Base-by-base conservation (phyloP, 768 basidiomycete genomes). In the Gloeophyllum trabeum region DNA sequence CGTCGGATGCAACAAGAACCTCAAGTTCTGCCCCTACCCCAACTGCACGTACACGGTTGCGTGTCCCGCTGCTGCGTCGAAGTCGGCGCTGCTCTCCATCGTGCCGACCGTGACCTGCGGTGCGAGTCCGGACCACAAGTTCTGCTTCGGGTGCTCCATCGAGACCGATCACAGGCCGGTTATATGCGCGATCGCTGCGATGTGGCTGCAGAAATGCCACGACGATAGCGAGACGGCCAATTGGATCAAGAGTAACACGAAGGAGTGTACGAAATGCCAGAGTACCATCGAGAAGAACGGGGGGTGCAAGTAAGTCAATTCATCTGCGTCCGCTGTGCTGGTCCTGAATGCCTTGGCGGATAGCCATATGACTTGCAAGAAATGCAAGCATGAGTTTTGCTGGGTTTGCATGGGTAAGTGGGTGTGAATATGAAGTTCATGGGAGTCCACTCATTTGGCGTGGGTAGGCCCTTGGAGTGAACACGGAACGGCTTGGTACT, bases 211-310 rank as follows among this genome's bases (percentile, higher is more conserved):
- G 75, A 98, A 99, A 62, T 98, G 96, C 61, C 76, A 79, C 40
- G 96, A 99, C 59, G 96, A 99, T 57, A 88, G 84, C 48, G 96
- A 99, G 66, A 99, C 96, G 14, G 90, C 92, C 20, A 98, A 99
- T 60, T 99, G 96, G 96, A 91, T 99, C 69, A 91, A 89, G 75
- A 96, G 92, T 48, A 97, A 99, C 59, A 99, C 96, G 32, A 98
- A 99, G 69, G 96, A 99, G 61, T 99, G 96, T 59, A 70, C 78
- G 16, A 82, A 91, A 58, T 99, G 96, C 59, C 83, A 90, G 59
- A 91, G 90, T 53, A 98, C 96, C 41, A 99, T 99, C 44, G 96
- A 99, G 75, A 99, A 99, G 82, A 98, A 98, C 50, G 96, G 96
- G 6, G 96, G 96, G 10, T 99, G 96, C 91, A 98, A 99, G 92